These are phyloP conservation scores for Ustilago loliicola DNA, from an alignment of 1,284 basidiomycete genomes.

Conservation along the genomic window DNA sequence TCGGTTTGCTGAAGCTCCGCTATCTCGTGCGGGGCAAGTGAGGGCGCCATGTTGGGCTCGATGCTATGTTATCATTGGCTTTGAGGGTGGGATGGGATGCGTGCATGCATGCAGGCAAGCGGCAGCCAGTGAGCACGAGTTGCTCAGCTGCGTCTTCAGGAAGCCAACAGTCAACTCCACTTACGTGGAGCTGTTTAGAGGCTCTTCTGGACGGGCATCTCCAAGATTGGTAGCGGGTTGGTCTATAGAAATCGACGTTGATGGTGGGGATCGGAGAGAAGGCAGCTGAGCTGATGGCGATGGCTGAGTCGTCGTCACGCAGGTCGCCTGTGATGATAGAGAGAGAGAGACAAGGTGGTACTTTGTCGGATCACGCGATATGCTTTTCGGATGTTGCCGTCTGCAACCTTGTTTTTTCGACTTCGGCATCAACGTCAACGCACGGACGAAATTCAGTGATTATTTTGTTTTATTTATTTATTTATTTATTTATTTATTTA, in stretches of 20 bases:
- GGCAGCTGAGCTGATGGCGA: neutral
- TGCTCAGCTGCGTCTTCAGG: slow-evolving; percentile 17
- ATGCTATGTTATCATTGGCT: slow-evolving; percentile 19
- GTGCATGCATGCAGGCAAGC: neutral
- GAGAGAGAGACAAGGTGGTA: slow-evolving; percentile 5
- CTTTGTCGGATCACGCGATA: slow-evolving; percentile 23
- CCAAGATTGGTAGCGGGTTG: neutral
- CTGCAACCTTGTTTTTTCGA: slow-evolving; percentile 16
- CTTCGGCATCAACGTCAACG: slow-evolving; percentile 11
- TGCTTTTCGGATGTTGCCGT: slow-evolving; percentile 16
- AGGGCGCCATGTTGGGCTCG: slow-evolving; percentile 28
- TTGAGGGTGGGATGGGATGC: slow-evolving; percentile 18
- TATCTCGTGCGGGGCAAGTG: slow-evolving; percentile 52
- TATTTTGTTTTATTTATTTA: neutral
- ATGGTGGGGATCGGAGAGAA: slow-evolving; percentile 6
- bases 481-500: neutral
- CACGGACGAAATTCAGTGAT: slow-evolving; percentile 21
- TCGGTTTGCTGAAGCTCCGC: slow-evolving; percentile 62
- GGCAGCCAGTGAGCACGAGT: neutral
- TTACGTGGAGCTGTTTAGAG: slow-evolving; percentile 49
- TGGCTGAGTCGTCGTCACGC: slow-evolving; percentile 8
- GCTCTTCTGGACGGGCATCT: slow-evolving; percentile 30
- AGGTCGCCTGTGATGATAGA: slow-evolving; percentile 11
- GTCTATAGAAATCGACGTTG: neutral
- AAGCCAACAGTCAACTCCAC: slow-evolving; percentile 38